Base-by-base conservation (phyloP, 2,329 filamentous ascomycete genomes). In the Cladophialophora immunda region DNA sequence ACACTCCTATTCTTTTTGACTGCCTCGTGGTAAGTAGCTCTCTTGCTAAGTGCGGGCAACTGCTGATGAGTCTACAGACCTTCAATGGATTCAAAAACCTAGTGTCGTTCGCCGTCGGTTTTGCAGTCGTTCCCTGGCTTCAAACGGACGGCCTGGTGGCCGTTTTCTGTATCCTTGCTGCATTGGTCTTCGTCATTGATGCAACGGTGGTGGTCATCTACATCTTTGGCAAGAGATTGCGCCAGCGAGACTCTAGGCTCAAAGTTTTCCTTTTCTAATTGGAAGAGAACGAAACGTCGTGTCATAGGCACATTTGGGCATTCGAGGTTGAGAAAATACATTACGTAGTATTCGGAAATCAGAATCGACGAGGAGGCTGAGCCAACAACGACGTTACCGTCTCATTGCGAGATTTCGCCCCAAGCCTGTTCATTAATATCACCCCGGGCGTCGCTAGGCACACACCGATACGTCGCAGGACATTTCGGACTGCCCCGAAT, bases 61-160 rank as follows among this genome's bases (percentile, higher is more conserved):
- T 30, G 11, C 11, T 22, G 17, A 30, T 22, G 13, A 41, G 8
- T 25, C 34, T 19, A 36, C 27, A 58, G 55, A 58, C 54, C 4
- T 60, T 66, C 57, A 61, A 66, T n/a, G 64, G 57, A 8, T 50
- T 62, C 25, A 66, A 66, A 36, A 66, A 66, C 22, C 8, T 66
- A 8, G 50, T 66, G 4, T 66, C 50, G 4, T 66, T 66, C 22
- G 64, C 29, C 4, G 32, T 66, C 3, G 58, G 57, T 2, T 66
- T 61, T 25, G 64, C 34, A 4, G 57, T 66, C 5, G 38, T 62
- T 8, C 64, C 64, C 9, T 62, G 57, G 57, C 32, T 66, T 15
- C 47, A 61, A 7, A 7, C 5, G 25, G 17, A 61, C 22, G 64
- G 64, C 2, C 5, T 66, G 34, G 34, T 58, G 0, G 34, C 55